Conservation (phyloP, 768 basidiomycete genomes). For the Suillus spraguei region DNA sequence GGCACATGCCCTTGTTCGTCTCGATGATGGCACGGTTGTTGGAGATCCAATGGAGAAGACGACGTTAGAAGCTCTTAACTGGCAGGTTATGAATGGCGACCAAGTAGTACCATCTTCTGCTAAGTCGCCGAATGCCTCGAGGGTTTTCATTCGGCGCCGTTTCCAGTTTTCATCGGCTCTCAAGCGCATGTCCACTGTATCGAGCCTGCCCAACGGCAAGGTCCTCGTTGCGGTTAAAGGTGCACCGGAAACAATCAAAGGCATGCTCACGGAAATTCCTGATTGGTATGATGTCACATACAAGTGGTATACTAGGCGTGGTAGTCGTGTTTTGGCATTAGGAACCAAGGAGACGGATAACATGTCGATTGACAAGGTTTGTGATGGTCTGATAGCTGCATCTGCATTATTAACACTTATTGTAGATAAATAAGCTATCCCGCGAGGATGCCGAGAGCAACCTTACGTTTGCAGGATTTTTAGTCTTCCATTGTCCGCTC, state of each 20-base stretch:
- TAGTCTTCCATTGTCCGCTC: slow-evolving; percentile 98
- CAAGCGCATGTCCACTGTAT: slow-evolving; percentile 96
- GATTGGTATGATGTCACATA: slow-evolving; percentile 89
- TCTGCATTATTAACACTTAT: background rate
- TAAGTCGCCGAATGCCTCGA: slow-evolving; percentile 55
- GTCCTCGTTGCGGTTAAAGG: slow-evolving; percentile 85
- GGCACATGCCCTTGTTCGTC: slow-evolving; percentile 90
- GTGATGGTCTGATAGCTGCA: background rate
- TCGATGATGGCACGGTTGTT: slow-evolving; percentile 93
- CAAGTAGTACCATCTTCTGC: slow-evolving; percentile 58
- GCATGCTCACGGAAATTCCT: slow-evolving; percentile 78
- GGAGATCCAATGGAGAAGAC: slow-evolving; percentile 99
- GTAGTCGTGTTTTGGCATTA: slow-evolving; percentile 91
- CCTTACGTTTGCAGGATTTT: slow-evolving; percentile 89
- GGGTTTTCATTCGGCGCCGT: slow-evolving; percentile 79
- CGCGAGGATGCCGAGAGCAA: slow-evolving; percentile 79
- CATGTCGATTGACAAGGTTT: slow-evolving; percentile 71
- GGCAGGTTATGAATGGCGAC: slow-evolving; percentile 82
- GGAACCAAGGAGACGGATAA: slow-evolving; percentile 83
- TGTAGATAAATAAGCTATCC: slow-evolving; percentile 85
- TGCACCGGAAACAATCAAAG: slow-evolving; percentile 94
- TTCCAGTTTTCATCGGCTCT: slow-evolving; percentile 98
- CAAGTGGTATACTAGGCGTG: slow-evolving; percentile 91
- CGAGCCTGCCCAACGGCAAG: slow-evolving; percentile 62
- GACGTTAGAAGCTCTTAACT: slow-evolving; percentile 87